These are phyloP conservation scores for Panaeolus cyanescens DNA, from an alignment of 768 basidiomycete species.

Conservation along the genomic window DNA sequence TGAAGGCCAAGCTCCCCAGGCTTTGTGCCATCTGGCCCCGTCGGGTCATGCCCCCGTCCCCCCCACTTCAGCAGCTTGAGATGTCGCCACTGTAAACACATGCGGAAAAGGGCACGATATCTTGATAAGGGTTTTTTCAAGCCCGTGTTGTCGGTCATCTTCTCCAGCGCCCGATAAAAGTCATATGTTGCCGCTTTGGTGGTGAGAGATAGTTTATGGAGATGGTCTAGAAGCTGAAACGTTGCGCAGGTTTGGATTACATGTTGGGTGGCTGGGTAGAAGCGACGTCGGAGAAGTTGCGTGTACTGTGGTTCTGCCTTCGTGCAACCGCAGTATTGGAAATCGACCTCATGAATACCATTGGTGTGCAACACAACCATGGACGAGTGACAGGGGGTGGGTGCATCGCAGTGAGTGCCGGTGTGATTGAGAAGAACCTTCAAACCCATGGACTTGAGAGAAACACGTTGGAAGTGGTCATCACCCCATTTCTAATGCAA, in stretches of 20 bases:
- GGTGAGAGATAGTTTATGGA: not conserved
- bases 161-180: not conserved
- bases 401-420: constrained; percentile 6
- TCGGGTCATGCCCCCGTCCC: constrained; percentile 21
- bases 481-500: constrained; percentile 15
- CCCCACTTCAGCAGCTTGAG: constrained; percentile 25
- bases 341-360: constrained; percentile 5
- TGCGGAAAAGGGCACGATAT: constrained; percentile 11
- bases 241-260: not conserved
- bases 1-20: constrained; percentile 26
- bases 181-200: not conserved
- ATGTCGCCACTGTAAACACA: constrained; percentile 21
- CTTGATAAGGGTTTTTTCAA: not conserved
- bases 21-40: constrained; percentile 16
- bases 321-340: constrained; percentile 5
- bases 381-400: not conserved
- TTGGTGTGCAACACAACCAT: constrained; percentile 2
- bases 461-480: not conserved
- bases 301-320: not conserved
- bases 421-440: constrained; percentile 12
- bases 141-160: not conserved
- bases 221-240: not conserved
- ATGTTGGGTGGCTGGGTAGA: constrained; percentile 6
- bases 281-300: constrained; percentile 3
- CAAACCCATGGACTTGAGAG: constrained; percentile 8